Conservation (phyloP, 1,139 yeast species). For the Candida pseudoviswanathii region DNA sequence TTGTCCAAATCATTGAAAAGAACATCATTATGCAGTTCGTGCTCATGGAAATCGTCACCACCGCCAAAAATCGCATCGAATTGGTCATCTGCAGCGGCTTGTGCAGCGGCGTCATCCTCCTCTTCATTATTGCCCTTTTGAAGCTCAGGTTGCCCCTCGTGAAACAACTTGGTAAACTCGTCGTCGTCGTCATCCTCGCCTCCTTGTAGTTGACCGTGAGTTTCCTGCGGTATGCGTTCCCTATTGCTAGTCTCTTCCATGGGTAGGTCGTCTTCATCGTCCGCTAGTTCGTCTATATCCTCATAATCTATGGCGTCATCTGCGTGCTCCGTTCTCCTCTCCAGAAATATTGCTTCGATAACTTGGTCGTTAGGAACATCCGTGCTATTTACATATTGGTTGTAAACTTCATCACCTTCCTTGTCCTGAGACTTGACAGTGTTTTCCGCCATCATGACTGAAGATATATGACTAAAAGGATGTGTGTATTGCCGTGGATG, state of each 20-base stretch:
- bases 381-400: slow-evolving; percentile 20
- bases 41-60: slow-evolving; percentile 19
- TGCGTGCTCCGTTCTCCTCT: slow-evolving; percentile 62
- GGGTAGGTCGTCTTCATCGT: slow-evolving; percentile 51
- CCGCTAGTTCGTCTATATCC: slow-evolving; percentile 94
- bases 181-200: slow-evolving; percentile 21
- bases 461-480: neutral
- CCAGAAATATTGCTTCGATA: slow-evolving; percentile 43
- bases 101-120: slow-evolving; percentile 36
- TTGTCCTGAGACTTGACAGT: neutral
- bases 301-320: slow-evolving; percentile 96
- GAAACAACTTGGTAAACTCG: slow-evolving; percentile 21
- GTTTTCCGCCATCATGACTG: slow-evolving; percentile 8
- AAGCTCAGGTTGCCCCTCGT: slow-evolving; percentile 11
- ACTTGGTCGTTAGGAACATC: slow-evolving; percentile 36
- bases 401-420: slow-evolving; percentile 17
- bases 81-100: slow-evolving; percentile 43
- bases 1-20: slow-evolving; percentile 22
- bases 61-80: slow-evolving; percentile 55
- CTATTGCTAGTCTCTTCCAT: slow-evolving; percentile 36
- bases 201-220: neutral
- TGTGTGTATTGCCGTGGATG: neutral
- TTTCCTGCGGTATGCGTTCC: neutral
- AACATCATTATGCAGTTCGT: slow-evolving; percentile 9
- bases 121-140: neutral